phyloP scores from a whole-genome alignment of 345 rosid genomes.

The Citrus cavaleriei region DNA sequence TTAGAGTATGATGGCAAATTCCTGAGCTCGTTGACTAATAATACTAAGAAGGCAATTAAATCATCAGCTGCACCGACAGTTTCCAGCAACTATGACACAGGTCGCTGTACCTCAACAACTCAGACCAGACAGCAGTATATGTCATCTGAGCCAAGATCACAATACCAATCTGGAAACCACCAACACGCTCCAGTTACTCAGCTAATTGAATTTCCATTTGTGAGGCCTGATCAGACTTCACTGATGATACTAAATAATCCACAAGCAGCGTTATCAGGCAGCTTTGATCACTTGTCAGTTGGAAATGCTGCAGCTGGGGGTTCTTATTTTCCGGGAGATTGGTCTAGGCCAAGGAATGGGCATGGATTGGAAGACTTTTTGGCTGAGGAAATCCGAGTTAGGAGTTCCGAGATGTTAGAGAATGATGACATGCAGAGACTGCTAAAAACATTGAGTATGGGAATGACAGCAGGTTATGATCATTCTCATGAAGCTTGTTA shows the following conservation, averaged over 20 bases:
- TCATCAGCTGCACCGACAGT: slow-evolving; percentile 22
- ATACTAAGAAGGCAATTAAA: slow-evolving; percentile 34
- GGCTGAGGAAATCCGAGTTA: slow-evolving; percentile 64
- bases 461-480: slow-evolving; percentile 49
- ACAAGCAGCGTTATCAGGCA: slow-evolving; percentile 37
- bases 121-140: slow-evolving; percentile 33
- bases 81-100: slow-evolving; percentile 23
- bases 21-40: slow-evolving; percentile 46
- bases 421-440: slow-evolving; percentile 88
- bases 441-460: slow-evolving; percentile 45
- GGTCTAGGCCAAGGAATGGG: slow-evolving; percentile 49
- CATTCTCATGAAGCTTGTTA: slow-evolving; percentile 53
- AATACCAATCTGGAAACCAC: slow-evolving; percentile 30
- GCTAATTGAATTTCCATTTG: slow-evolving; percentile 57
- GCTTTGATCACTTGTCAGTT: slow-evolving; percentile 41
- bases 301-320: slow-evolving; percentile 36
- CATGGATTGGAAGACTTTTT: slow-evolving; percentile 58
- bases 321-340: slow-evolving; percentile 54
- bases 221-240: slow-evolving; percentile 38
- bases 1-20: slow-evolving; percentile 76
- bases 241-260: slow-evolving; percentile 32
- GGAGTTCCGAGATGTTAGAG: slow-evolving; percentile 89
- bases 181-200: slow-evolving; percentile 44
- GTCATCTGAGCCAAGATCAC: slow-evolving; percentile 35
- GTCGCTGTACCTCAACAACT: slow-evolving; percentile 13